Base-by-base conservation (phyloP, 139 green algal species). In the Micromonas pusilla region DNA sequence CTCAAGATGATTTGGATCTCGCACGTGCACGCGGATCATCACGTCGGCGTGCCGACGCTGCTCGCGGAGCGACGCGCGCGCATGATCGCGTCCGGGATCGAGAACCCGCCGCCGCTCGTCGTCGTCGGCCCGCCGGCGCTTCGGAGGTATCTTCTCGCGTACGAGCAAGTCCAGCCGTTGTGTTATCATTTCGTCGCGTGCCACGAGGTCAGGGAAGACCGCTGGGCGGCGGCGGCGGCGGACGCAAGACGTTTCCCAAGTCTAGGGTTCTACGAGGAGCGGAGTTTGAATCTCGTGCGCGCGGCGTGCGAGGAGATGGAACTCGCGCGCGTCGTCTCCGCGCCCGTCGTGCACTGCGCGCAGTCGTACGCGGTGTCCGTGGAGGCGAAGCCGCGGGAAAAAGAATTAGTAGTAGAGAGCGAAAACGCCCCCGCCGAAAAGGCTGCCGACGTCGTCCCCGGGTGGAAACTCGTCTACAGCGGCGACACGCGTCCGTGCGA, bases 11-110 rank as follows among this genome's bases (percentile, higher is more conserved):
- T 98, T 13, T 98, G 92, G 93, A 87, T 99, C 33, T 94, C 85
- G 31, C 95, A 99, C 87, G 96, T 97, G 79, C 95, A 99, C 71
- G 95, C 94, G 1, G 95, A 99, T 83, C 95, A 99, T 84, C 94
- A 98, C 81, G 89, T 91, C 1, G 95, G 93, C 3, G 80, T 98
- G 76, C 87, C 90, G 52, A 73, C 73, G 0, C 63, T 93, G 34
- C 73, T 93, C 26, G 62, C 81, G 0, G 78, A 80, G 65, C 45
- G 38, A 54, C 53, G 26, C 38, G 34, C 65, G 80, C 34, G n/a
- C n/a, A n/a, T 38, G 70, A 62, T 75, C 25, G 21, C 6, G 20
- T 32, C 39, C 52, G 3, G 16, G 34, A 67, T 37, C 30, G 5
- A 30, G 20, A 70, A 66, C 2, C 52, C 66, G 26, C 60, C 80